Percentiles rank a stretch among this genome's conserved stretches.
These are phyloP conservation scores for Cladophialophora immunda DNA, from an alignment of 2,329 filamentous ascomycete genomes.

Conservation along the genomic window DNA sequence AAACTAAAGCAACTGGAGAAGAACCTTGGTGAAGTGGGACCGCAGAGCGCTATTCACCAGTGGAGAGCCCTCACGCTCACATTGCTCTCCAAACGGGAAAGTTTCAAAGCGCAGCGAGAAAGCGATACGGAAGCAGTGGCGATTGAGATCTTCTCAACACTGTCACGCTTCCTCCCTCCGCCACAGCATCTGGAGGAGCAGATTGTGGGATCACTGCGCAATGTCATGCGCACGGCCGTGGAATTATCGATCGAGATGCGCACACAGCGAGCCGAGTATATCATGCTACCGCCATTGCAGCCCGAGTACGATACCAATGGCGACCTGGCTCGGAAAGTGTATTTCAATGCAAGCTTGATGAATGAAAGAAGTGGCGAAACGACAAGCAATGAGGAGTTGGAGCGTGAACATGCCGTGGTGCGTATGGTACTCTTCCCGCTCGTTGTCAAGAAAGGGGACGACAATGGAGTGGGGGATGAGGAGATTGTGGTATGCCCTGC, in stretches of 20 bases:
- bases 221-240: conserved; percentile 87
- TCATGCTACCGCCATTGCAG: conserved; percentile 95
- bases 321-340: conserved; percentile 84
- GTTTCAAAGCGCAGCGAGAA: conserved; percentile 83
- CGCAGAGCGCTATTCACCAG: conserved; percentile 86
- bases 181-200: conserved; percentile 81
- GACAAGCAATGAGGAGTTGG: conserved; percentile 79
- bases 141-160: conserved; percentile 83
- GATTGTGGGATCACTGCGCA: conserved; percentile 83
- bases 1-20: conserved; percentile 97
- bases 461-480: conserved; percentile 84
- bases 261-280: conserved; percentile 94
- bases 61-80: conserved; percentile 97
- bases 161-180: conserved; percentile 85
- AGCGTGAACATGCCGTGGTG: conserved; percentile 78
- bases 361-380: conserved; percentile 83
- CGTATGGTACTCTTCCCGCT: conserved; percentile 94
- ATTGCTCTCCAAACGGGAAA: conserved; percentile 78
- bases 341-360: conserved; percentile 94
- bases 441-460: conserved; percentile 94
- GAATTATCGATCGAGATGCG: conserved; percentile 96
- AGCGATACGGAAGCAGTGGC: conserved; percentile 96
- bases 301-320: conserved; percentile 95
- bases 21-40: conserved; percentile 85
- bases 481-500: conserved; percentile 96